A percentile compares a stretch with the other conserved stretches of the same genome.
These are phyloP conservation scores for Pseudotulostoma volvatum DNA, from an alignment of 495 filamentous ascomycete species.

Conservation along the genomic window DNA sequence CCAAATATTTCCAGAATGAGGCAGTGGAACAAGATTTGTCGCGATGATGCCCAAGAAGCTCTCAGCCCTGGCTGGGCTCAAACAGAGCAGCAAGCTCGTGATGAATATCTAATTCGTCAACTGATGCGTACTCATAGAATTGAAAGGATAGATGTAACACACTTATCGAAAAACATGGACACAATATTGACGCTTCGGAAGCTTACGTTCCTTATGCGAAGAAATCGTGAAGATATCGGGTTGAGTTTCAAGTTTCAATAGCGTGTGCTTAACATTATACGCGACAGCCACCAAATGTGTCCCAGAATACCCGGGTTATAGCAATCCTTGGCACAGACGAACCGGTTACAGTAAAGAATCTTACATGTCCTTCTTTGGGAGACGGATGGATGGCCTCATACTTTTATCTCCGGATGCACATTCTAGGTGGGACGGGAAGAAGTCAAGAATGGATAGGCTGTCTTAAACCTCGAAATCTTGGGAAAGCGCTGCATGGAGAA, in stretches of 20 bases:
- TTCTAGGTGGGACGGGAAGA: slow-evolving; percentile 6
- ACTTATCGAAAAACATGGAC: not conserved
- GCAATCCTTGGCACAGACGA: slow-evolving; percentile 5
- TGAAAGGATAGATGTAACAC: slow-evolving; percentile 1
- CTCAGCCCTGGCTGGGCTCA: not conserved
- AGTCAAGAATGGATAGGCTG: slow-evolving; percentile 3
- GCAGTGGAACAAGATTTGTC: not conserved
- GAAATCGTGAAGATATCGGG: not conserved
- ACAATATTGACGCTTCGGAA: slow-evolving; percentile 1
- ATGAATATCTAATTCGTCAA: slow-evolving; percentile 2
- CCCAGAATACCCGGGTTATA: slow-evolving; percentile 2
- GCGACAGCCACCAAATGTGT: slow-evolving; percentile 3
- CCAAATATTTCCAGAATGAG: not conserved
- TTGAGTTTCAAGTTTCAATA: slow-evolving; percentile 2
- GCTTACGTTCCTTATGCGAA: slow-evolving; percentile 2
- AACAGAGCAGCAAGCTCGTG: not conserved
- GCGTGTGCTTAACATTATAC: slow-evolving; percentile 3
- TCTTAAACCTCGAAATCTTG: slow-evolving; percentile 3
- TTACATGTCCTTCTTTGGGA: slow-evolving; percentile 4
- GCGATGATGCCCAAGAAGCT: slow-evolving; percentile 1
- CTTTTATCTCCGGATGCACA: slow-evolving; percentile 7
- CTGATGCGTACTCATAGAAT: slow-evolving; percentile 4
- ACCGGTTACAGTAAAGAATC: not conserved
- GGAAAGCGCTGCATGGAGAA: slow-evolving; percentile 5
- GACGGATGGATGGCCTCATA: slow-evolving; percentile 9